A percentile compares a stretch with the other conserved stretches of the same genome.
phyloP scores from a whole-genome alignment of 352 stramenopile species.

The Globisporangium nunn region DNA sequence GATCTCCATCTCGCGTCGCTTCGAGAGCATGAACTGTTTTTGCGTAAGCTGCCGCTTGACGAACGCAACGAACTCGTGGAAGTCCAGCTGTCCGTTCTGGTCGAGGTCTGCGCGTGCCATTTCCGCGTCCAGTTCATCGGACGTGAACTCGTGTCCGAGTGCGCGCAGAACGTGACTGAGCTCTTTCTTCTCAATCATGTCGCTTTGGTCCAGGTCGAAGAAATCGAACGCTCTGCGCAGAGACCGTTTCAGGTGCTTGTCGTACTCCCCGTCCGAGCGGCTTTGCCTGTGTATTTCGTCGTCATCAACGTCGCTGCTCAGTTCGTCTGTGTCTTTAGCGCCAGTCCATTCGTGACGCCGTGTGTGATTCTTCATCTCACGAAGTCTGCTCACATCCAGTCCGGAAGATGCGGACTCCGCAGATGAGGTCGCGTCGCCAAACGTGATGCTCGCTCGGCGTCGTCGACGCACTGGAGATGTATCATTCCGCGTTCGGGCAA shows the following conservation, averaged over 20 bases:
- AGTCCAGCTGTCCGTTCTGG: conserved; percentile 60
- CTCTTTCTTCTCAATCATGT: conserved; percentile 65
- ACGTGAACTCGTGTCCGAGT: conserved; percentile 64
- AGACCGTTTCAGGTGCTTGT: conserved; percentile 48
- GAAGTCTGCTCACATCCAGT: conserved; percentile 35
- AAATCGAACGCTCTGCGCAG: conserved; percentile 69
- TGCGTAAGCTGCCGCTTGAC: conserved; percentile 51
- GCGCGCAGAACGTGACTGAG: conserved; percentile 58
- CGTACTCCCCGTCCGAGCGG: conserved; percentile 53
- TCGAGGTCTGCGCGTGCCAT: conserved; percentile 59
- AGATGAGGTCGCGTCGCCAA: conserved; percentile 3
- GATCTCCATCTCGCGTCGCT: conserved; percentile 69
- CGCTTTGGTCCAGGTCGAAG: conserved; percentile 65
- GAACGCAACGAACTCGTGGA: conserved; percentile 66
- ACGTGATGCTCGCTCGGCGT: not conserved
- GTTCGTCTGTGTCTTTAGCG: not conserved
- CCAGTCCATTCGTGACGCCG: not conserved
- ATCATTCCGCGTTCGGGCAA: not conserved
- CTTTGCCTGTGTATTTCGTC: conserved; percentile 13
- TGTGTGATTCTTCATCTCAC: conserved; percentile 18
- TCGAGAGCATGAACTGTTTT: conserved; percentile 50
- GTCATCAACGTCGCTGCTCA: conserved; percentile 12
- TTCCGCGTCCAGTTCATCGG: conserved; percentile 49
- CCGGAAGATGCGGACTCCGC: conserved; percentile 20
- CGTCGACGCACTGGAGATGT: not conserved